Evolutionary conservation across 2,329 filamentous ascomycete species (phyloP), one percentile per base, ranked within the genome.

Genomic region (Phialophora tarda): DNA sequence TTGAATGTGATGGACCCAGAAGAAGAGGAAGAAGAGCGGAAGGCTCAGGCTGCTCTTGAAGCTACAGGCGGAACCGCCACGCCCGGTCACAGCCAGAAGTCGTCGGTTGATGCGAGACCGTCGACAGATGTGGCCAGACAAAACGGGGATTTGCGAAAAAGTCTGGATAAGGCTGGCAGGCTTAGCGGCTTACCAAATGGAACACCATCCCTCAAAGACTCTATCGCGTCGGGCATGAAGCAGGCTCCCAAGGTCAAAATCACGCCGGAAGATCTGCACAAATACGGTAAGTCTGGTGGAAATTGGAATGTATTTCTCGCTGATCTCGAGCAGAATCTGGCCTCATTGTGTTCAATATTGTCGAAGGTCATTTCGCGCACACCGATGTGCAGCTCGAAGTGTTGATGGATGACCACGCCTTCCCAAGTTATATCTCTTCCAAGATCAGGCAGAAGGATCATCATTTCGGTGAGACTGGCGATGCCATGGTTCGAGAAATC

Each of bases 401-500:
- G 7, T 83, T 94, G 69, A 95, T 98, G 77, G 95, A 99, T 77
- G 95, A 99, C 76, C 93, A 95, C 86, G 87, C 92, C 34, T 98
- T 95, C 81, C 90, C 95, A 0, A 91, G 93, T 0, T 98, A 97
- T 76, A 84, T 87, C 1, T 96, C 93, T 11, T 88, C 91, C 0
- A 92, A 88, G 70, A 89, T 93, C 34, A 89, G 87, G 74, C 85
- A 84, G 48, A 89, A 84, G 72, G 81, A 84, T 11, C 86, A 89
- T 75, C 91, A 87, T 60, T 92, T 98, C 78, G 91, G 95, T 72
- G 95, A 99, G 79, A 93, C 85, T 82, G 93, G 94, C 57, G 95
- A 99, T 78, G 95, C 93, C 62, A 93, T 99, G 79, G 91, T 99
- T 67, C 92, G 95, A 68, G 95, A 99, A 78, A 85, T 99, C n/a